Evolutionary conservation across 495 filamentous ascomycete species (phyloP).

Genomic region (Lindgomyces ingoldianus): DNA sequence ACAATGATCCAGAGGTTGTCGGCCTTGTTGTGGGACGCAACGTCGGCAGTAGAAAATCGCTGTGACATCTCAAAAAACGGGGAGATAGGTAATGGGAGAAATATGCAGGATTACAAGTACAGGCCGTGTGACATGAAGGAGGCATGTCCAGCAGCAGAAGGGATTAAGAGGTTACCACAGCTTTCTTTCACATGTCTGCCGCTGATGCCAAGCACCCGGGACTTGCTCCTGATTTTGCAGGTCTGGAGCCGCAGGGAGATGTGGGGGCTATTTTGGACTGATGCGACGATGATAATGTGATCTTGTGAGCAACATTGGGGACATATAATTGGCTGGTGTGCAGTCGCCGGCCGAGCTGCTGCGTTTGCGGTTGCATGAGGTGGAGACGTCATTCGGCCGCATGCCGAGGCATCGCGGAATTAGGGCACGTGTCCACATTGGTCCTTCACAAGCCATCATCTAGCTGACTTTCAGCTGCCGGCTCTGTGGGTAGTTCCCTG

Average conservation of each 20-base stretch:
- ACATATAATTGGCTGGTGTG: constrained; percentile 6
- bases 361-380: constrained; percentile 16
- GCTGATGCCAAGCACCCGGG: constrained; percentile 19
- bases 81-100: constrained; percentile 8
- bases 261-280: constrained; percentile 1
- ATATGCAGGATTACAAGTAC: background rate
- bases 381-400: constrained; percentile 13
- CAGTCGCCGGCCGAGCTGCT: background rate
- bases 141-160: constrained; percentile 10
- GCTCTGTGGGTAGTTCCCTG: background rate
- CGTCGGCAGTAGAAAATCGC: constrained; percentile 78
- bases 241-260: constrained; percentile 21
- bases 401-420: constrained; percentile 23
- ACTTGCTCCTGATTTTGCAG: background rate
- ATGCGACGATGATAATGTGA: constrained; percentile 8
- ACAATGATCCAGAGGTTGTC: constrained; percentile 87
- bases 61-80: constrained; percentile 69
- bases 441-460: constrained; percentile 21
- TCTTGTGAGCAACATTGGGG: constrained; percentile 1
- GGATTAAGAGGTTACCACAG: constrained; percentile 5
- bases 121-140: constrained; percentile 15
- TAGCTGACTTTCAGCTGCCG: constrained; percentile 17
- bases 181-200: constrained; percentile 31
- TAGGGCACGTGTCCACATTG: constrained; percentile 21
- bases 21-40: constrained; percentile 84